Conservation (phyloP, 2,329 filamentous ascomycete genomes). For the Penicillium brasilianum region DNA sequence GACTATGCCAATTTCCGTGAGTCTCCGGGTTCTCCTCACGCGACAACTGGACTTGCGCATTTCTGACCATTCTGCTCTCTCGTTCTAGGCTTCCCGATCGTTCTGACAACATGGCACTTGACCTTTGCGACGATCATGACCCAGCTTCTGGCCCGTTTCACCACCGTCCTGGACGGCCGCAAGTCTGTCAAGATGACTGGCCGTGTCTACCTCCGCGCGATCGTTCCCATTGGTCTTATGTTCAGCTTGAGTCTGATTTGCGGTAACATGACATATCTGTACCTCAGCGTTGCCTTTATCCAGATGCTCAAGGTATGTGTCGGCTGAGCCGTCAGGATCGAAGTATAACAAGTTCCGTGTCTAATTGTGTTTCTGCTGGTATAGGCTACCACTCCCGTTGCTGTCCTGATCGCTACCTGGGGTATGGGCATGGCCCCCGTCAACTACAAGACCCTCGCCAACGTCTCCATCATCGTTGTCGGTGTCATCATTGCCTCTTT, state of each 20-base stretch:
- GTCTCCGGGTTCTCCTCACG: constrained; percentile 36
- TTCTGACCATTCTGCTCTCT: background rate
- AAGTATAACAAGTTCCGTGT: background rate
- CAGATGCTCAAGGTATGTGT: constrained; percentile 80
- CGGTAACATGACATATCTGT: constrained; percentile 93
- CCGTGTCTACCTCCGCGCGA: constrained; percentile 87
- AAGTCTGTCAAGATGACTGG: constrained; percentile 98
- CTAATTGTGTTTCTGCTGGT: constrained; percentile 5
- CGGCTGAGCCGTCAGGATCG: too few species aligned
- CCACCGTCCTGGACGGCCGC: constrained; percentile 85
- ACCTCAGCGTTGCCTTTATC: constrained; percentile 94
- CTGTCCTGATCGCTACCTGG: constrained; percentile 90
- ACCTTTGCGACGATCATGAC: constrained; percentile 92
- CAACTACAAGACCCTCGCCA: constrained; percentile 84
- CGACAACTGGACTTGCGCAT: background rate
- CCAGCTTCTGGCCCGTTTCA: constrained; percentile 88
- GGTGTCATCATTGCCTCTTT: constrained; percentile 94
- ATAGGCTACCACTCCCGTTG: constrained; percentile 90
- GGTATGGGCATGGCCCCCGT: constrained; percentile 80
- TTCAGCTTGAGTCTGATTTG: constrained; percentile 97
- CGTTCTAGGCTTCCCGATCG: constrained; percentile 54
- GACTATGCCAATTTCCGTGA: constrained; percentile 82
- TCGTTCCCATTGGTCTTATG: constrained; percentile 92
- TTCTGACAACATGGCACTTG: constrained; percentile 96
- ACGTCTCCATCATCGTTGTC: constrained; percentile 92